Evolutionary conservation across 1,284 basidiomycete species (phyloP).

Genomic region (Malassezia obtusa): DNA sequence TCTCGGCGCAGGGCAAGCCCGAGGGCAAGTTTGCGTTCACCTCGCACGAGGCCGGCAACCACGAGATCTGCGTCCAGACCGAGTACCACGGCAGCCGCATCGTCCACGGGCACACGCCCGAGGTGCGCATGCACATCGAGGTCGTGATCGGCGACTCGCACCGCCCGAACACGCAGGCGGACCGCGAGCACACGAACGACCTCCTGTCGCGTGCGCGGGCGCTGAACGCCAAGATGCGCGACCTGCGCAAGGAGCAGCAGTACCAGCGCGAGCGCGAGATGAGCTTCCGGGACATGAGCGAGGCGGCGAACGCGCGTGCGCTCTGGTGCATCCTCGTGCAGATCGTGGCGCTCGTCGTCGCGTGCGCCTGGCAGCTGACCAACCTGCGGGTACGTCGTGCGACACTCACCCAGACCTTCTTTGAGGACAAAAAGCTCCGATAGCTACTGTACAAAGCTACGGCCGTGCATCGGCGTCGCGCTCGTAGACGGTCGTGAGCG

Average conservation of each 20-base stretch:
- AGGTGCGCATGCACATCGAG: constrained; percentile 89
- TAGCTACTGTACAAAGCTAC: constrained; percentile 20
- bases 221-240: constrained; percentile 81
- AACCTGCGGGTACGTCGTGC: constrained; percentile 55
- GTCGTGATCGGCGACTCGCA: constrained; percentile 80
- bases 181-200: constrained; percentile 64
- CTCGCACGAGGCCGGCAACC: constrained; percentile 89
- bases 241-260: constrained; percentile 88
- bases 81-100: constrained; percentile 50
- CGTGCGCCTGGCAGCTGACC: constrained; percentile 83
- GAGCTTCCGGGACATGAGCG: constrained; percentile 79
- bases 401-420: constrained; percentile 23
- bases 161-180: constrained; percentile 53
- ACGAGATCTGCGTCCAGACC: constrained; percentile 85
- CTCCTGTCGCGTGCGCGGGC: constrained; percentile 77
- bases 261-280: constrained; percentile 87
- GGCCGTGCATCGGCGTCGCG: background rate
- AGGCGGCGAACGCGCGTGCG: constrained; percentile 74
- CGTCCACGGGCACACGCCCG: constrained; percentile 59
- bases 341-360: constrained; percentile 69
- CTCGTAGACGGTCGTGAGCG: constrained; percentile 6
- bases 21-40: constrained; percentile 95
- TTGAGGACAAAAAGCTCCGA: constrained; percentile 43
- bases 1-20: constrained; percentile 74
- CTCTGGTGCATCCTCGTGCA: constrained; percentile 88